Conservation (phyloP, 257 asterid genomes). For the Nicotiana knightiana region DNA sequence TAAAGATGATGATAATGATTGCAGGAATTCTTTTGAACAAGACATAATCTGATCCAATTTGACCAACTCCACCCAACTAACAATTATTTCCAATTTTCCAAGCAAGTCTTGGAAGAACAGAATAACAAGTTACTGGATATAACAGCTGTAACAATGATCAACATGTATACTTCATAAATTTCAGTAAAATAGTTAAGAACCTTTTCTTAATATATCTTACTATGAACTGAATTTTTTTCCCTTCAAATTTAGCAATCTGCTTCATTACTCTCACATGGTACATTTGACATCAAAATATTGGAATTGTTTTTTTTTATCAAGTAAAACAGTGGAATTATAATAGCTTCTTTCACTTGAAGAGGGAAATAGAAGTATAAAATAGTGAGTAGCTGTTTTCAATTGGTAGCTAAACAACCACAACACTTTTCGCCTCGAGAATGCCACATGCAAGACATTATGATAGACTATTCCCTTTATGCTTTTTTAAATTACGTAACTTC, state of each 20-base stretch:
- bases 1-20: background rate
- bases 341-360: background rate
- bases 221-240: background rate
- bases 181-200: background rate
- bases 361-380: background rate
- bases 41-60: background rate
- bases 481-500: background rate
- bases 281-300: background rate
- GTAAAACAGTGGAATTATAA: background rate
- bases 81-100: background rate
- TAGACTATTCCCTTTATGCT: background rate
- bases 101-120: background rate
- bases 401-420: background rate
- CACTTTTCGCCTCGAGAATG: background rate
- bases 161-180: background rate
- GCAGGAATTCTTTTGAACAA: background rate
- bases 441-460: background rate
- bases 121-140: background rate
- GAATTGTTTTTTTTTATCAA: too few relatives aligned
- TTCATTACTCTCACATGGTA: background rate
- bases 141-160: background rate
- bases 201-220: background rate
- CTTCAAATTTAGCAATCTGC: background rate
- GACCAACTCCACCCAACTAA: background rate
- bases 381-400: background rate